Conservation (phyloP, 2,329 filamentous ascomycete species). For the Microsporum ferrugineum region DNA sequence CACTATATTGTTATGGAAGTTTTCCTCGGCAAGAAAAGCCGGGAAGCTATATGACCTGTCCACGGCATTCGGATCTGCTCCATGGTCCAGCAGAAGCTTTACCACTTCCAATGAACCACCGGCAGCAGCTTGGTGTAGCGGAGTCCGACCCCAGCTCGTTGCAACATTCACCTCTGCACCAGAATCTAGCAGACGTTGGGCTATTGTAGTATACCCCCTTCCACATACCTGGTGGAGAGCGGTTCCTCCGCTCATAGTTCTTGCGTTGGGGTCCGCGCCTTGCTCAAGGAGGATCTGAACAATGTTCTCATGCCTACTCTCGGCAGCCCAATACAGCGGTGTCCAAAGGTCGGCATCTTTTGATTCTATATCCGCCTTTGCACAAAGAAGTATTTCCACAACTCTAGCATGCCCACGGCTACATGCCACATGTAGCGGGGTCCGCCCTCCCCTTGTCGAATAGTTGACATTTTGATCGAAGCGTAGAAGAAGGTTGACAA, state of each 20-base stretch:
- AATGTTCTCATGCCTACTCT: not conserved
- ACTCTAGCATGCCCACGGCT: not conserved
- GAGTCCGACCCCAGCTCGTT: conserved; percentile 2
- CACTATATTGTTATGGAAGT: not conserved
- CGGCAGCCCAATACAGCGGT: not conserved
- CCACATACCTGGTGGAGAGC: conserved; percentile 1
- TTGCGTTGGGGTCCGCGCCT: conserved; percentile 1
- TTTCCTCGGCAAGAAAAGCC: not conserved
- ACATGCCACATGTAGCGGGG: not conserved
- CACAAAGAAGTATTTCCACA: not conserved
- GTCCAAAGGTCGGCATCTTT: not conserved
- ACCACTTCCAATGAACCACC: not conserved
- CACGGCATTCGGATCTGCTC: not conserved
- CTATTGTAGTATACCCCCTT: not conserved
- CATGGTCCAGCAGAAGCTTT: not conserved
- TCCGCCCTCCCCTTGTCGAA: not conserved
- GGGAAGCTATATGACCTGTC: not conserved
- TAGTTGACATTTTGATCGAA: not conserved
- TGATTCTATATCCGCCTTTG: not conserved
- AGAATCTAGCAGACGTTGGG: not conserved
- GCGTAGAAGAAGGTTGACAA: not conserved
- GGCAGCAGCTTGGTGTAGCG: not conserved
- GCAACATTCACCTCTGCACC: not conserved
- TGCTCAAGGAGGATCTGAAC: not conserved
- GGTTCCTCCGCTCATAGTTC: not conserved